These are phyloP conservation scores for Chrysophaeum taylorii DNA, from an alignment of 352 stramenopile species.

Conservation along the genomic window DNA sequence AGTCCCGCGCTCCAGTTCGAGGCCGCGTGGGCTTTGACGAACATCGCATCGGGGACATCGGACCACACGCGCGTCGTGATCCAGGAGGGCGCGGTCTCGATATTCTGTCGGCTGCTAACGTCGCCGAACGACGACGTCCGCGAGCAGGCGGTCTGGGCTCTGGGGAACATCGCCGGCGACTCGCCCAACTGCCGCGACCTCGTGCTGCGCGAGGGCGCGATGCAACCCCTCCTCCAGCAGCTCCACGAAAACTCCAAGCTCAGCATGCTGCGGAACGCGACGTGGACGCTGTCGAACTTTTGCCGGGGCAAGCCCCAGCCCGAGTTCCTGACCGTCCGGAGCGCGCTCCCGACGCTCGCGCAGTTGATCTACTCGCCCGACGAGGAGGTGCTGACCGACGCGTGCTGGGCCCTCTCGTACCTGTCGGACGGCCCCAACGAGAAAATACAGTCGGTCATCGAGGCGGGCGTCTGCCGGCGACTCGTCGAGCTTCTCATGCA, in stretches of 20 bases:
- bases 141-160: slow-evolving; percentile 90
- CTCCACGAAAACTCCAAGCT: slow-evolving; percentile 87
- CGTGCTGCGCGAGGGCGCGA: slow-evolving; percentile 78
- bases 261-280: slow-evolving; percentile 94
- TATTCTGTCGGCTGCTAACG: slow-evolving; percentile 88
- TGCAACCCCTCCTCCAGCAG: slow-evolving; percentile 85
- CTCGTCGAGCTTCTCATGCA: slow-evolving; percentile 93
- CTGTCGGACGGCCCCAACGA: slow-evolving; percentile 94
- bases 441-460: slow-evolving; percentile 97
- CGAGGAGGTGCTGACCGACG: slow-evolving; percentile 97
- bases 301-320: slow-evolving; percentile 87
- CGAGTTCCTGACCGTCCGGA: slow-evolving; percentile 85
- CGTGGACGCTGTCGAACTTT: slow-evolving; percentile 98
- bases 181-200: slow-evolving; percentile 88
- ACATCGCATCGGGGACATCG: slow-evolving; percentile 94
- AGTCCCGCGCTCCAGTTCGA: slow-evolving; percentile 89
- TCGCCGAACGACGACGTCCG: slow-evolving; percentile 92
- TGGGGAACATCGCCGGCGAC: slow-evolving; percentile 99
- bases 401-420: slow-evolving; percentile 97
- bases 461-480: slow-evolving; percentile 84
- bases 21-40: slow-evolving; percentile 97
- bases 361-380: slow-evolving; percentile 93
- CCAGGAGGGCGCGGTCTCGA: slow-evolving; percentile 86
- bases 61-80: slow-evolving; percentile 96
- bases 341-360: slow-evolving; percentile 82